Evolutionary conservation across 352 stramenopile genomes (phyloP).

Genomic region (Globisporangium acanthophoron): DNA sequence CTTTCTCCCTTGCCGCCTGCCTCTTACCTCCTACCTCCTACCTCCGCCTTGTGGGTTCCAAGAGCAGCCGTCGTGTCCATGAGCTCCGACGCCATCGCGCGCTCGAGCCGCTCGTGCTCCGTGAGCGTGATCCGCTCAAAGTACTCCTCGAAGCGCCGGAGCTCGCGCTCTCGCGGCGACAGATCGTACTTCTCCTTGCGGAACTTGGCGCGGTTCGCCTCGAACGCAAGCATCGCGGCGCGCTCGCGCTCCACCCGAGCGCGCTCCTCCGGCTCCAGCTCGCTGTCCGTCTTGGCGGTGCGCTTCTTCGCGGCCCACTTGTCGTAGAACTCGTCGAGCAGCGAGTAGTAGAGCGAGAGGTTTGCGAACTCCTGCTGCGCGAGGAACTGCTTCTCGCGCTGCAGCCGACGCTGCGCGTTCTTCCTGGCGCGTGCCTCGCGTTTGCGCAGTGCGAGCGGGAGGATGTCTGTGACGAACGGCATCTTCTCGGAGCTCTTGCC

Average conservation of each 20-base stretch:
- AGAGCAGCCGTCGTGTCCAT: constrained; percentile 4
- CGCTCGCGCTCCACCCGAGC: constrained; percentile 30
- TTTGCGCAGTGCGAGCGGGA: constrained; percentile 37
- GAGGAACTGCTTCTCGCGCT: constrained; percentile 39
- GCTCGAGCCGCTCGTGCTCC: constrained; percentile 36
- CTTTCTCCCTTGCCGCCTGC: neutral
- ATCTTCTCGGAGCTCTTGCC: constrained; percentile 59
- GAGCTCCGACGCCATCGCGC: constrained; percentile 22
- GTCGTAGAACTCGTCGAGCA: constrained; percentile 66
- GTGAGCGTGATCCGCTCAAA: constrained; percentile 51
- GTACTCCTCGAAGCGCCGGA: constrained; percentile 38
- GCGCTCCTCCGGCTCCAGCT: constrained; percentile 23
- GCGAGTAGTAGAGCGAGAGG: constrained; percentile 45
- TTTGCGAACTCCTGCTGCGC: constrained; percentile 39
- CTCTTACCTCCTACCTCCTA: neutral
- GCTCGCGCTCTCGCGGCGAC: constrained; percentile 31
- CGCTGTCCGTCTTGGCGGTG: constrained; percentile 24
- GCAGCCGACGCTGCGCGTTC: constrained; percentile 30
- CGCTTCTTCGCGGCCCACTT: constrained; percentile 42
- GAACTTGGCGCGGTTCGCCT: constrained; percentile 33
- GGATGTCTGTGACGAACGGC: constrained; percentile 36
- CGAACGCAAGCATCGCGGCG: constrained; percentile 25
- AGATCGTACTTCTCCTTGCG: constrained; percentile 59
- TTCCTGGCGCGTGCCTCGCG: constrained; percentile 23
- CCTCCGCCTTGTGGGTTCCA: neutral